Percentiles rank a stretch among this genome's conserved stretches.
phyloP scores from a whole-genome alignment of 2,329 filamentous ascomycete species.

The Colletotrichum destructivum region DNA sequence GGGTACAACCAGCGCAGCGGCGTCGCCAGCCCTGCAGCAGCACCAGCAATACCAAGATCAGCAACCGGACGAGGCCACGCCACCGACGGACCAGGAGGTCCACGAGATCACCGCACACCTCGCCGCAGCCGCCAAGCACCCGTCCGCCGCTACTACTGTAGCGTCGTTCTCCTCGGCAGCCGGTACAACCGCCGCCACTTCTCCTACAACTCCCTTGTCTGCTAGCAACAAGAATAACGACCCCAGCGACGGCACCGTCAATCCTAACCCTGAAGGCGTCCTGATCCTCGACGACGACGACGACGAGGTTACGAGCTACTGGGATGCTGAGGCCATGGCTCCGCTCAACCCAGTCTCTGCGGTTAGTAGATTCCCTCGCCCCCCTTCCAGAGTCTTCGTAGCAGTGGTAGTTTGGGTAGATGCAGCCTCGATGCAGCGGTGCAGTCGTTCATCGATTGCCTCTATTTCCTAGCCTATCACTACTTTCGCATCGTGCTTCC shows the following conservation, averaged over 20 bases:
- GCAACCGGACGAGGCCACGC: conserved; percentile 26
- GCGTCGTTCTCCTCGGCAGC: conserved; percentile 7
- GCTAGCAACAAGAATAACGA: conserved; percentile 41
- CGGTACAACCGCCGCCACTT: conserved; percentile 31
- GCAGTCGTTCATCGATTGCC: neutral
- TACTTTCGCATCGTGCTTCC: conserved; percentile 1
- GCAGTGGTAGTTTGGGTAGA: conserved; percentile 9
- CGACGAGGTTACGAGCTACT: conserved; percentile 65
- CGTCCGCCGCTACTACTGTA: conserved; percentile 36
- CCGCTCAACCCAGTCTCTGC: conserved; percentile 68
- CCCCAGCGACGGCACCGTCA: conserved; percentile 3
- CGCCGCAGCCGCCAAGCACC: conserved; percentile 40
- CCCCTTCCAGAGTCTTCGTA: neutral
- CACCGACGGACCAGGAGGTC: conserved; percentile 41
- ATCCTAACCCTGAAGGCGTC: conserved; percentile 9
- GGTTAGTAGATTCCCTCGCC: conserved; percentile 59
- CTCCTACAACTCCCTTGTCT: conserved; percentile 15
- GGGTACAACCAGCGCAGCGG: conserved; percentile 14
- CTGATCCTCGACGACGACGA: conserved; percentile 33
- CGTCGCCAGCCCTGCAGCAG: conserved; percentile 36
- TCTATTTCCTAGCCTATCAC: conserved; percentile 16
- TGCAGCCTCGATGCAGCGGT: conserved; percentile 15
- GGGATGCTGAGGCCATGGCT: conserved; percentile 71
- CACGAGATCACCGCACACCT: conserved; percentile 42
- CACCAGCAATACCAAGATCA: conserved; percentile 8